These are phyloP conservation scores for Curvularia sp. DNA, from an alignment of 2,329 filamentous ascomycete genomes.

Conservation along the genomic window DNA sequence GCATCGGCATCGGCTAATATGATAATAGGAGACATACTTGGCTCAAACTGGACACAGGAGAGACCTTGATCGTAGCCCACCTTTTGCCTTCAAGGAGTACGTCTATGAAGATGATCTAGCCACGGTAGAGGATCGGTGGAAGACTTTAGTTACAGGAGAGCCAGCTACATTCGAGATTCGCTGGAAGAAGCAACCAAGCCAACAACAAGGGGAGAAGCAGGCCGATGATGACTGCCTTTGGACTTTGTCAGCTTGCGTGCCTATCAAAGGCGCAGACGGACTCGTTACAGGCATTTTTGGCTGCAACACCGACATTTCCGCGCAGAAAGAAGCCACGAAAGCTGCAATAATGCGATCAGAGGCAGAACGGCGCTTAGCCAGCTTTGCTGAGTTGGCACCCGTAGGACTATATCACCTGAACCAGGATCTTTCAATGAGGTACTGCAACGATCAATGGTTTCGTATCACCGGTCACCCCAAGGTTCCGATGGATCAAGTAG, in stretches of 20 bases:
- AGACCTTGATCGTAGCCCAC: slow-evolving; percentile 4
- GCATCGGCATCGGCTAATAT: background rate
- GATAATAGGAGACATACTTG: slow-evolving; percentile 16
- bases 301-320: slow-evolving; percentile 35
- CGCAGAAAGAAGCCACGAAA: slow-evolving; percentile 32
- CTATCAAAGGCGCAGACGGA: slow-evolving; percentile 26
- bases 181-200: slow-evolving; percentile 26
- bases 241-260: slow-evolving; percentile 33
- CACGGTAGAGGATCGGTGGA: slow-evolving; percentile 22
- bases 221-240: slow-evolving; percentile 18
- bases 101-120: slow-evolving; percentile 14
- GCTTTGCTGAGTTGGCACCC: slow-evolving; percentile 26
- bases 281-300: slow-evolving; percentile 31
- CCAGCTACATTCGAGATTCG: slow-evolving; percentile 38
- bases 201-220: background rate
- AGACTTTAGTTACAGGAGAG: slow-evolving; percentile 25
- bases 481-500: slow-evolving; percentile 15
- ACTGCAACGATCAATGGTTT: slow-evolving; percentile 33
- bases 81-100: slow-evolving; percentile 18
- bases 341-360: slow-evolving; percentile 21
- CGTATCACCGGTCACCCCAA: slow-evolving; percentile 22
- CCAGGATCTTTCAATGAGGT: slow-evolving; percentile 25
- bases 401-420: slow-evolving; percentile 21
- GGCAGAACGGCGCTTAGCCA: slow-evolving; percentile 26
- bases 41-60: slow-evolving; percentile 16